Evolutionary conservation across 805 yeast genomes (phyloP), one percentile per base, ranked within the genome.

Genomic region (Kurtzmaniella cleridarum): DNA sequence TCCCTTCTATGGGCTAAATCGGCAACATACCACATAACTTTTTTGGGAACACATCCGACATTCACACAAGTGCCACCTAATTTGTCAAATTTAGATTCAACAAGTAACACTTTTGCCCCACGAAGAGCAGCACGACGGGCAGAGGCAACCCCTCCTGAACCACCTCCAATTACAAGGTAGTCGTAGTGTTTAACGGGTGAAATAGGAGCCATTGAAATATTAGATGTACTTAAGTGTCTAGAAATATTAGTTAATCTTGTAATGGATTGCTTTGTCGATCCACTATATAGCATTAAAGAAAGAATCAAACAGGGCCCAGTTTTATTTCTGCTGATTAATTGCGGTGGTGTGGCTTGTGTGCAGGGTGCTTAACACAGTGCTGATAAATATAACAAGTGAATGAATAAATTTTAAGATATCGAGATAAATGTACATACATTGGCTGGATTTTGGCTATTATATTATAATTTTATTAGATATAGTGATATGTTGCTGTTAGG

Each of bases 11-110:
- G 75, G 14, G 97, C 97, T 60, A 87, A 64, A 52, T 90, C 96
- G 24, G 93, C 81, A 9, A 97, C 96, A 52, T 90, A 83, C 98
- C 98, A 93, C 97, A 93, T 90, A 34, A 93, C 88, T 61, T 93
- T 93, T 73, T 93, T 93, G 35, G 99, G 99, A 35, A 93, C 98
- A 73, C 99, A 93, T 15, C 99, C 99, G 32, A 91, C 98, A 60
- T 93, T 93, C 45, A 93, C 99, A 75, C 99, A 93, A 31, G 98
- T 93, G 23, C 99, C 99, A 42, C 98, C 98, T 64, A 93, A 75
- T 51, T 61, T 63, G 38, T 62, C 49, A 47, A 72, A 81, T 38
- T 79, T 77, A 30, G 86, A 78, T 63, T 93, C 98, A 39, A 93
- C 73, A 15, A 93, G 56, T 38, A 90, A 69, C 1, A 93, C 82